Percentiles rank a stretch among this genome's conserved stretches.
Conservation (phyloP, 345 rosid genomes). For the Iberis pinnata region DNA sequence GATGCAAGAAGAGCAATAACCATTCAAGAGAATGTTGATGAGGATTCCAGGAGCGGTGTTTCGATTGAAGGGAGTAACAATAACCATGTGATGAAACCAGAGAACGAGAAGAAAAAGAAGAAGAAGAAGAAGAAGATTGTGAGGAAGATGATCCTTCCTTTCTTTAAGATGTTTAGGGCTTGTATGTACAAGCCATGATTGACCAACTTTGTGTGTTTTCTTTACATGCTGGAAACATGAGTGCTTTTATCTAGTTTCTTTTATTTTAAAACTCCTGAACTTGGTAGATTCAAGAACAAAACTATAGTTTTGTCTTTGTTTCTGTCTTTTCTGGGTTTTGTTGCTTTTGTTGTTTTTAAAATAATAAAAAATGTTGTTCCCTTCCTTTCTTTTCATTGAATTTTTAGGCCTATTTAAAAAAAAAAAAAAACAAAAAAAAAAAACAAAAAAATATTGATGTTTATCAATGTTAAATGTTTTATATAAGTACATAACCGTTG, state of each 20-base stretch:
- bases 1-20: too few relatives aligned
- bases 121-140: slow-evolving; percentile 11
- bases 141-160: neutral
- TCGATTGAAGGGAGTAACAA: neutral
- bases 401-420: too few relatives aligned
- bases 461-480: too few relatives aligned
- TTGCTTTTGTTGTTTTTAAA: too few relatives aligned
- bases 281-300: neutral
- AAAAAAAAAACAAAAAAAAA: too few relatives aligned
- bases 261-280: neutral
- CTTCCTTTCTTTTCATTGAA: too few relatives aligned
- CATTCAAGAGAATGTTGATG: neutral
- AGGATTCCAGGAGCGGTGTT: neutral
- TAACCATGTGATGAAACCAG: neutral
- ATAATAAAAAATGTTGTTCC: too few relatives aligned
- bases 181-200: slow-evolving; percentile 11
- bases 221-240: neutral
- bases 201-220: neutral
- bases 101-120: neutral
- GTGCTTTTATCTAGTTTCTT: neutral
- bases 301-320: neutral
- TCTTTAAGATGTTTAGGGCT: slow-evolving; percentile 3
- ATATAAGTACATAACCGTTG: too few relatives aligned
- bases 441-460: too few relatives aligned
- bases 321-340: too few relatives aligned